Evolutionary conservation across 2,329 filamentous ascomycete genomes (phyloP).

Genomic region (Colletotrichum sp.): DNA sequence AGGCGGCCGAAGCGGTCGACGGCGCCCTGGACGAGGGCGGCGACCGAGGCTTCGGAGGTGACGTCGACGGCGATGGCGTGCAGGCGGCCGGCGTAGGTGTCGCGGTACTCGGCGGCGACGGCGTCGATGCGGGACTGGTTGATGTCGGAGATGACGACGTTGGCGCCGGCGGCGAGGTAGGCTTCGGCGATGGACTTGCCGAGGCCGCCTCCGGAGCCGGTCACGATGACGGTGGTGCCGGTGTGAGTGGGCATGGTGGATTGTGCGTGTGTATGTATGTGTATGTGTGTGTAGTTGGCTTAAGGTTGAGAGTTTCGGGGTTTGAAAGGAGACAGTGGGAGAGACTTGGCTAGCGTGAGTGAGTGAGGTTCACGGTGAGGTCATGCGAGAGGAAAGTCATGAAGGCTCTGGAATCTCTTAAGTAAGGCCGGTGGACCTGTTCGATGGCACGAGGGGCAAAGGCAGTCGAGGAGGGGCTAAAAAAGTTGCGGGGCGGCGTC

Average conservation of each 20-base stretch:
- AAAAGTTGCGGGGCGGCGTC: neutral
- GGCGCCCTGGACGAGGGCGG: constrained; percentile 1
- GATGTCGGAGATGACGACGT: constrained; percentile 38
- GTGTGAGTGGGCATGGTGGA: constrained; percentile 4
- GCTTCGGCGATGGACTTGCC: constrained; percentile 33
- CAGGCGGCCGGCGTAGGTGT: constrained; percentile 17
- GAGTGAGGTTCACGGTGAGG: neutral
- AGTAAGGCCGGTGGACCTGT: neutral
- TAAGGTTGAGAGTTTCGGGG: neutral
- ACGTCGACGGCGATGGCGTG: constrained; percentile 14
- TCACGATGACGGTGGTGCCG: constrained; percentile 34
- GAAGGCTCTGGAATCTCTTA: neutral
- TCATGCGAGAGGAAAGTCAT: neutral
- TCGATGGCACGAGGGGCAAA: neutral
- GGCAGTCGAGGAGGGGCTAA: neutral
- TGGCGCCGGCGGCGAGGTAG: constrained; percentile 34
- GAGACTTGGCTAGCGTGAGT: neutral
- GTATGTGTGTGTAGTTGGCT: neutral
- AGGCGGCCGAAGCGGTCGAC: constrained; percentile 25
- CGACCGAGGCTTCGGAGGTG: constrained; percentile 10
- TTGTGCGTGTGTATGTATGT: neutral
- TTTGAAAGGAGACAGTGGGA: neutral
- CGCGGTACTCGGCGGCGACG: constrained; percentile 3
- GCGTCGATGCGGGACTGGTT: constrained; percentile 19
- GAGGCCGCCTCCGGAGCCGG: constrained; percentile 35